Evolutionary conservation across 192 early-diverging fungal species (phyloP).

Genomic region (Oehlia diaphana): DNA sequence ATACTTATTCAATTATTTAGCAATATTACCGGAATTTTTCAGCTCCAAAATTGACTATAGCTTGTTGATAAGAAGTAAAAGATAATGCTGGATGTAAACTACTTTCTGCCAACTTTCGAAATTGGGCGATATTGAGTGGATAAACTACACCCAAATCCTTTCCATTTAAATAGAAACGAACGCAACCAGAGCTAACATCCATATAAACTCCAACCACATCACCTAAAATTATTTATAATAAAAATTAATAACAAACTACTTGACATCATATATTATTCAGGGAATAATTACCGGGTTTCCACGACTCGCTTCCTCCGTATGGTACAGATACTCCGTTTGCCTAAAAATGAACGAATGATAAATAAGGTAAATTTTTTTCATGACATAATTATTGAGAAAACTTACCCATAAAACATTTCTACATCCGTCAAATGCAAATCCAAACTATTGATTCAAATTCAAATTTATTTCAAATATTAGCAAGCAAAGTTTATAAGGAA

Average conservation of each 20-base stretch:
- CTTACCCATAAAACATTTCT: conserved; percentile 75
- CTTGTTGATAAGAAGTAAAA: conserved; percentile 71
- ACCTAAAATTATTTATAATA: conserved; percentile 7
- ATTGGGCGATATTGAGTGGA: conserved; percentile 36
- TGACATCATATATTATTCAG: background rate
- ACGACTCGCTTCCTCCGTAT: conserved; percentile 52
- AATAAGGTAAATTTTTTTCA: background rate
- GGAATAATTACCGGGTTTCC: conserved; percentile 39
- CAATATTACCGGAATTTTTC: conserved; percentile 40
- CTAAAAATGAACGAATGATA: conserved; percentile 29
- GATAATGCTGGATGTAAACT: conserved; percentile 72
- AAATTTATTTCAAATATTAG: background rate
- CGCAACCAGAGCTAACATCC: conserved; percentile 10
- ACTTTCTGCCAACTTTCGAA: conserved; percentile 35
- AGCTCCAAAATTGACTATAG: conserved; percentile 68
- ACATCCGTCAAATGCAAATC: conserved; percentile 79
- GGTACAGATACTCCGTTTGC: conserved; percentile 48
- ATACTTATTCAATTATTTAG: background rate
- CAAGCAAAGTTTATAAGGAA: background rate
- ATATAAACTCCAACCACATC: conserved; percentile 49
- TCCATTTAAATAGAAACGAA: conserved; percentile 63
- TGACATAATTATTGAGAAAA: conserved; percentile 18
- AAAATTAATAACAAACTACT: background rate
- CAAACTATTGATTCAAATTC: conserved; percentile 41
- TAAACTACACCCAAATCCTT: conserved; percentile 57